These are phyloP conservation scores for Barnettozyma siamensis DNA, from an alignment of 805 yeast genomes.

Conservation along the genomic window DNA sequence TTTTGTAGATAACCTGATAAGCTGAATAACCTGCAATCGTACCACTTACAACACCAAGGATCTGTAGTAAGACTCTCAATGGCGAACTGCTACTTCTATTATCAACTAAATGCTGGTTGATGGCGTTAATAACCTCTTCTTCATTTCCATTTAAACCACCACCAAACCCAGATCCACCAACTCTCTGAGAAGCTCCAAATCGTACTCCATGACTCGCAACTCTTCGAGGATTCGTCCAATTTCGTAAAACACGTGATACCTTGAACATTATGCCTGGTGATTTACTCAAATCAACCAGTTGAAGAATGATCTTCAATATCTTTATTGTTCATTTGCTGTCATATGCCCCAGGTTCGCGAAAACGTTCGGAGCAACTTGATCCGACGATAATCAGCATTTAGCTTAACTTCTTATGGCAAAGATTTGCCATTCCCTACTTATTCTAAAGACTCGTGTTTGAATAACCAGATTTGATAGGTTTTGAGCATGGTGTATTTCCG, in stretches of 20 bases:
- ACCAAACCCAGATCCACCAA: no score
- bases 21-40: conserved; percentile 16
- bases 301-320: no score
- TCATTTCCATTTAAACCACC: background rate
- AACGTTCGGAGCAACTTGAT: no score
- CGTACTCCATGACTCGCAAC: conserved; percentile 1
- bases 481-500: no score
- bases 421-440: no score
- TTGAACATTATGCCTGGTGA: conserved; percentile 6
- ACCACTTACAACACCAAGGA: conserved; percentile 9
- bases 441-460: no score
- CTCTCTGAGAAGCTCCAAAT: background rate
- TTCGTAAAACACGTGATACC: background rate
- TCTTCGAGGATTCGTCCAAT: background rate
- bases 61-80: conserved; percentile 3
- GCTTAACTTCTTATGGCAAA: no score
- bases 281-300: no score
- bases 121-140: conserved; percentile 6
- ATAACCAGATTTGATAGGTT: no score
- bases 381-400: no score
- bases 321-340: no score
- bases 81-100: background rate
- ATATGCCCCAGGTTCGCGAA: no score
- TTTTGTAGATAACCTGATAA: conserved; percentile 14
- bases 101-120: conserved; percentile 7